Base-by-base conservation (phyloP, 306 rosid genomes). In the Cotoneaster glaucophyllus region DNA sequence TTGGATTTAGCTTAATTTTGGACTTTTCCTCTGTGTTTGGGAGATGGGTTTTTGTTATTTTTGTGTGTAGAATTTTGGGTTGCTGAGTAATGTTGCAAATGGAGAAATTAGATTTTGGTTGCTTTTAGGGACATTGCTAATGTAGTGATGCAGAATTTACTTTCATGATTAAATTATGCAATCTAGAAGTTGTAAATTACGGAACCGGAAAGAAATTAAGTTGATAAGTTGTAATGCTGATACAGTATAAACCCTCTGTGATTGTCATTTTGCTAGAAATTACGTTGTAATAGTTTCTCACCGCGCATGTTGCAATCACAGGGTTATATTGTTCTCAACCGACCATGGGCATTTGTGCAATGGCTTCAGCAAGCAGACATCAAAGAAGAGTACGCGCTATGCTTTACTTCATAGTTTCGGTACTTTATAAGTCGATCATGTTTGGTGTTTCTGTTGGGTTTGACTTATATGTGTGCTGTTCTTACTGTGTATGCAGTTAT, bases 271-370 rank as follows among this genome's bases (percentile, higher is more conserved):
- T 52, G 22, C 3, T 44, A 73, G 74, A 81, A 69, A 9, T 37
- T 43, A n/a, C 63, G 31, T 77, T 69, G 48, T 74, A 25, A 28
- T 70, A 8, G 73, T 18, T 14, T 34, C 83, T 32, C 41, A 58
- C 11, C 43, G 45, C 26, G n/a, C 45, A 54, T 73, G 54, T 64
- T 32, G 65, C 45, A 66, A 41, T 82, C 8, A 43, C 97, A 96
- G 99, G 99, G 99, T 52, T 96, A 96, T 86, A 93, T 96, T 79
- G 99, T 96, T 74, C 97, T 96, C 82, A 96, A 96, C 80, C 89
- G 99, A 80, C 99, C 99, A 28, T 92, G 99, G 99, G 99, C 99
- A 44, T 96, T 96, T 90, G 99, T 96, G 59, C 99, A 96, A 69
- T 96, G 99, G 99, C 99, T 96, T 84, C 83, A 77, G 80, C 78